Conservation (phyloP, 805 yeast species). For the Ogataea trehaloabstinens region DNA sequence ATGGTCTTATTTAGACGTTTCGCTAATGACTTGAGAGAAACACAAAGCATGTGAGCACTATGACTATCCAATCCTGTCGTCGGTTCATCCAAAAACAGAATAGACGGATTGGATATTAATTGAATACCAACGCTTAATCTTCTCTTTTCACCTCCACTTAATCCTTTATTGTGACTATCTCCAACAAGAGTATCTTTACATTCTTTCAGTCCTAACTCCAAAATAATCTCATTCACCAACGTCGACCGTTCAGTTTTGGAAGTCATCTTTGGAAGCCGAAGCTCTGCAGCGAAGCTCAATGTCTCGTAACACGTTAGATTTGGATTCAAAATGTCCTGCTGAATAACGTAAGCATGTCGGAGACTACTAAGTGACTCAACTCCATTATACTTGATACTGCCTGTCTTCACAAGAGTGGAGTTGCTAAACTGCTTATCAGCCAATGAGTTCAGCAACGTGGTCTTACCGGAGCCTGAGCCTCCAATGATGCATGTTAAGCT, state of each 20-base stretch:
- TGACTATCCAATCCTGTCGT: slow-evolving; percentile 85
- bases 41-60: slow-evolving; percentile 64
- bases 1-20: slow-evolving; percentile 60
- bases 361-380: slow-evolving; percentile 25
- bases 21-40: slow-evolving; percentile 58
- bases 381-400: slow-evolving; percentile 44
- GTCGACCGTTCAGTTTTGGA: slow-evolving; percentile 40
- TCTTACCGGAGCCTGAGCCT: slow-evolving; percentile 86
- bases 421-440: slow-evolving; percentile 44
- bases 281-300: slow-evolving; percentile 64
- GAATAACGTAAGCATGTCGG: slow-evolving; percentile 65
- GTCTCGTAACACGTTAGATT: slow-evolving; percentile 74
- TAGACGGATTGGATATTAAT: slow-evolving; percentile 69
- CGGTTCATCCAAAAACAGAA: slow-evolving; percentile 81
- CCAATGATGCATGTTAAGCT: slow-evolving; percentile 79
- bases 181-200: slow-evolving; percentile 61
- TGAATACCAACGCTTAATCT: slow-evolving; percentile 77
- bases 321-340: slow-evolving; percentile 71
- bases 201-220: slow-evolving; percentile 64
- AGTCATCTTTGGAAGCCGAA: slow-evolving; percentile 54
- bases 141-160: slow-evolving; percentile 85
- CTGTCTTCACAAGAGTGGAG: slow-evolving; percentile 33
- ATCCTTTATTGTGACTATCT: slow-evolving; percentile 49
- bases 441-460: slow-evolving; percentile 68
- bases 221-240: slow-evolving; percentile 59